Evolutionary conservation across 2,329 filamentous ascomycete species (phyloP).

Genomic region (Neonectria sp.): DNA sequence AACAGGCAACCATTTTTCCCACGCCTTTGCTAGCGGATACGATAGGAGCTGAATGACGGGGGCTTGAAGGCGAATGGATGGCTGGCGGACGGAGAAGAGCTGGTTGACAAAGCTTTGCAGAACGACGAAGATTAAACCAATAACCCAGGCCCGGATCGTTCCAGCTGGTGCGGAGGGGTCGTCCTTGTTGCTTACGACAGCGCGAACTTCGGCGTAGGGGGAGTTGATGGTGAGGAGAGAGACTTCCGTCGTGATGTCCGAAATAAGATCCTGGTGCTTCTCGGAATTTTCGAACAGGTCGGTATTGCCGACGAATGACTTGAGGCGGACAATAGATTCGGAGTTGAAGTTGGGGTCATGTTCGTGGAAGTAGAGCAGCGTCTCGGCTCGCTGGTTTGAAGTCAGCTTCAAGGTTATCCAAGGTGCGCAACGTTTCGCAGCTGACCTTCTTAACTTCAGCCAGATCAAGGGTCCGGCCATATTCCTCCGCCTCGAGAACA

Average conservation of each 20-base stretch:
- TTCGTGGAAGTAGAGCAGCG: conserved; percentile 36
- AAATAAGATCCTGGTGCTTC: conserved; percentile 58
- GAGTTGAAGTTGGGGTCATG: conserved; percentile 43
- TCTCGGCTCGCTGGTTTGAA: conserved; percentile 28
- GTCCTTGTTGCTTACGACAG: conserved; percentile 69
- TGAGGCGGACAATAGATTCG: conserved; percentile 34
- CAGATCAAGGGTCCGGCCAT: conserved; percentile 25
- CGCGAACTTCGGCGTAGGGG: conserved; percentile 69
- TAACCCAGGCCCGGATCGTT: conserved; percentile 67
- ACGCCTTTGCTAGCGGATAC: conserved; percentile 61
- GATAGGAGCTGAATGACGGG: conserved; percentile 69
- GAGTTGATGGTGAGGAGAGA: conserved; percentile 68
- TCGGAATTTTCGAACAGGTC: conserved; percentile 53
- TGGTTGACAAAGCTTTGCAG: conserved; percentile 66
- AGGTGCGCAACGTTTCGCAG: fast-evolving
- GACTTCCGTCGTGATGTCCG: conserved; percentile 68
- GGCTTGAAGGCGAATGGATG: conserved; percentile 63
- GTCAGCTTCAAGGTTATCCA: not conserved
- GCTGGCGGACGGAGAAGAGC: conserved; percentile 69
- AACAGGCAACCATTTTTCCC: conserved; percentile 61
- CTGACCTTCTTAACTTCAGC: conserved; percentile 31
- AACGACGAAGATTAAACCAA: conserved; percentile 64
- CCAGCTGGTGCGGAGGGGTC: conserved; percentile 64
- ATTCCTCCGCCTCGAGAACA: conserved; percentile 36
- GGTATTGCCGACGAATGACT: conserved; percentile 37